These are phyloP conservation scores for Carex myosuroides DNA, from an alignment of 176 grass and related monocot species.

Conservation along the genomic window DNA sequence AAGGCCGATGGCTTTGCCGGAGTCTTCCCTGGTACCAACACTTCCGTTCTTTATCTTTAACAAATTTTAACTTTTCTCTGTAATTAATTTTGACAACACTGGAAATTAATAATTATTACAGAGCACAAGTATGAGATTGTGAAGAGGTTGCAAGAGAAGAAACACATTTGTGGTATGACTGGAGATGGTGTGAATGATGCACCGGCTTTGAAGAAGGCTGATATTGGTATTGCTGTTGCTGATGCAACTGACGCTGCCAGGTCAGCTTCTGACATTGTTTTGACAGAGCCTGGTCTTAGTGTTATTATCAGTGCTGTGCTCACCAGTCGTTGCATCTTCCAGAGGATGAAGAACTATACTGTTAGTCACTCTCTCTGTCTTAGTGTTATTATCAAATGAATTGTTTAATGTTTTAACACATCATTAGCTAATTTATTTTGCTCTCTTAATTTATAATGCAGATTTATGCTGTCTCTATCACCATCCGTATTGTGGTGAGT, in stretches of 20 bases:
- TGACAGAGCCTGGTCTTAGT: slow-evolving; percentile 94
- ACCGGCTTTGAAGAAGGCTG: slow-evolving; percentile 89
- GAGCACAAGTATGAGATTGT: slow-evolving; percentile 99
- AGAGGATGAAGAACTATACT: slow-evolving; percentile 99
- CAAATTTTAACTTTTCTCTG: background rate
- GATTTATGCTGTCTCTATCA: slow-evolving; percentile 99
- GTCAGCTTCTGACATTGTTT: slow-evolving; percentile 86
- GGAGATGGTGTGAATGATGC: slow-evolving; percentile 98
- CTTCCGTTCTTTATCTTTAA: background rate
- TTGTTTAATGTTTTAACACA: background rate
- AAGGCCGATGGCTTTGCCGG: slow-evolving; percentile 98
- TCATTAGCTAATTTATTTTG: slow-evolving; percentile 4
- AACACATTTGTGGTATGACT: slow-evolving; percentile 97
- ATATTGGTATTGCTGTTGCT: slow-evolving; percentile 94
- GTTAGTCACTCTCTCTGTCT: slow-evolving; percentile 30
- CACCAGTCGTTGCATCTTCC: slow-evolving; percentile 96
- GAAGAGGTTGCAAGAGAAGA: slow-evolving; percentile 94
- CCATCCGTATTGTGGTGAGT: slow-evolving; percentile 96
- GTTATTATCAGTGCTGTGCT: slow-evolving; percentile 96
- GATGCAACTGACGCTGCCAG: slow-evolving; percentile 95
- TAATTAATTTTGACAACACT: background rate
- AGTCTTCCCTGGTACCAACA: slow-evolving; percentile 79
- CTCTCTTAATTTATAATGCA: slow-evolving; percentile 24
- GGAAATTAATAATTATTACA: slow-evolving; percentile 25
- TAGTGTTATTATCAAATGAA: background rate